phyloP scores from a whole-genome alignment of 768 basidiomycete species.

The Infundibulicybe gibba region DNA sequence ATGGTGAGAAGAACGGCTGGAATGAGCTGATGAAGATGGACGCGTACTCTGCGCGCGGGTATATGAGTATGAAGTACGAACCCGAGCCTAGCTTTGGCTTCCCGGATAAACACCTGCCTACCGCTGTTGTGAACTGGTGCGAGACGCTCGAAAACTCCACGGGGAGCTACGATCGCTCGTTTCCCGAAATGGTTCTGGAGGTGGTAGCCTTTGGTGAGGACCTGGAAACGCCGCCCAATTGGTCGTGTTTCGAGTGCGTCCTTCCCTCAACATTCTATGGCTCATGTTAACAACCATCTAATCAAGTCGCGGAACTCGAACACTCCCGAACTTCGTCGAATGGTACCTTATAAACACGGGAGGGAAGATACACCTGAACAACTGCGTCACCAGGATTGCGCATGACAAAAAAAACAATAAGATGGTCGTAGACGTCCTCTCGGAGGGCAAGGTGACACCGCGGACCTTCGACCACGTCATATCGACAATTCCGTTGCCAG shows the following conservation, averaged over 20 bases:
- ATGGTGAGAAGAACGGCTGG: slow-evolving; percentile 17
- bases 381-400: slow-evolving; percentile 9
- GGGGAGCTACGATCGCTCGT: slow-evolving; percentile 27
- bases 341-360: slow-evolving; percentile 9
- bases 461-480: slow-evolving; percentile 25
- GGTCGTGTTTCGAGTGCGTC: slow-evolving; percentile 20
- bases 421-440: slow-evolving; percentile 3
- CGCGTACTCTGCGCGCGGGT: slow-evolving; percentile 16
- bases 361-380: slow-evolving; percentile 2
- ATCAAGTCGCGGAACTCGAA: too few species aligned
- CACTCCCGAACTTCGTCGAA: slow-evolving; percentile 17
- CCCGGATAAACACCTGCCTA: slow-evolving; percentile 9
- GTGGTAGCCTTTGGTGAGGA: slow-evolving; percentile 17
- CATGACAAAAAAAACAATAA: not conserved
- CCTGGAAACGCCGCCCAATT: slow-evolving; percentile 1
- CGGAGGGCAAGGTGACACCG: not conserved
- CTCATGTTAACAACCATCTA: too few species aligned
- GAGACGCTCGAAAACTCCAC: slow-evolving; percentile 26
- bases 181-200: slow-evolving; percentile 29
- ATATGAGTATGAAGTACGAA: too few species aligned
- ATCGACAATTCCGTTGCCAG: slow-evolving; percentile 26
- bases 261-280: not conserved
- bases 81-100: slow-evolving; percentile 7
- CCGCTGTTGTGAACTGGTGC: slow-evolving; percentile 25
- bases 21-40: slow-evolving; percentile 17